Evolutionary conservation across 192 early-diverging fungal species (phyloP), one percentile per base, ranked within the genome.

Genomic region (Obelidium mucronatum): DNA sequence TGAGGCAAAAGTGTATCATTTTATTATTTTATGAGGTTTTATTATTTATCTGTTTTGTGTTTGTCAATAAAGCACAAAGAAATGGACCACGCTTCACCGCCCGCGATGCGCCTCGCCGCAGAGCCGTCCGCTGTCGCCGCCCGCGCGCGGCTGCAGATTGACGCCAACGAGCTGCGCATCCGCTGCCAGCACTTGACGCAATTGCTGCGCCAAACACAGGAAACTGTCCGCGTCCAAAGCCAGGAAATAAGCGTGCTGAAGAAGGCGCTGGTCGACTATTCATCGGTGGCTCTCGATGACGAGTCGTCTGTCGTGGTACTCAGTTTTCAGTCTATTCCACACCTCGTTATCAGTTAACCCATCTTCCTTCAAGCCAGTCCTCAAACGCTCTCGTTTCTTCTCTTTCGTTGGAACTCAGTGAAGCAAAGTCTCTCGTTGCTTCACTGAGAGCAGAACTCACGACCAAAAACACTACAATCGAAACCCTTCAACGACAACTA

Each of bases 161-260:
- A n/a, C n/a, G n/a, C n/a, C n/a, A 44, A 44, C 42, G 6, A 17
- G 63, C 22, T 39, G 5, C 63, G 63, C 28, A 53, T 69, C 37
- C 42, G 42, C 6, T 5, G n/a, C 33, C 73, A 74, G 60, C 73
- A 74, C 40, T 40, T 74, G 6, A 24, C 73, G 40, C 24, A 40
- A 17, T 40, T 74, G 1, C 73, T 74, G 13, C 24, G 42, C 42
- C 19, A 74, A 26, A 34, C 73, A 17, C 73, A 74, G 61, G 39
- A 64, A 17, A 74, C 40, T 1, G 42, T 51, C 3, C 15, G 6
- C 40, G 40, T 6, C 30, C 73, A 74, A 60, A 17, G 34, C 13
- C 62, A 4, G 3, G 73, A 74, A 52, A 64, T 74, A 24, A 60
- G n/a, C 15, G 73, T 74, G 0, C 61, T 74, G 11, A 62, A 54